These are phyloP conservation scores for Apiospora aurea DNA, from an alignment of 2,329 filamentous ascomycete genomes.

Conservation along the genomic window DNA sequence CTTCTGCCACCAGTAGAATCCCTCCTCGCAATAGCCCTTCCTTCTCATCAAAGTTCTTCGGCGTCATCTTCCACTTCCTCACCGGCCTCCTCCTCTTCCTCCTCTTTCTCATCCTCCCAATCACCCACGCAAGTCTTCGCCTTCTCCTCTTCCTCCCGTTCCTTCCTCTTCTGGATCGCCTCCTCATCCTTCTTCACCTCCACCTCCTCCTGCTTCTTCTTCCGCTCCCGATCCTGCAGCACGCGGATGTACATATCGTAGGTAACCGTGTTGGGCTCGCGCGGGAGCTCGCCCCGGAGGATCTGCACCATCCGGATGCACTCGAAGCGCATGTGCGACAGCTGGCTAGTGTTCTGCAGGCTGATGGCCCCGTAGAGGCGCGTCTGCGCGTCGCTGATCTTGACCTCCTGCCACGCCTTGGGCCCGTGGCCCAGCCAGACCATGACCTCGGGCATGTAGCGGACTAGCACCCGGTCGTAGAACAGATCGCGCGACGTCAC, in stretches of 20 bases:
- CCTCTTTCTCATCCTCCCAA: neutral
- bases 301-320: neutral
- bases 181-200: neutral
- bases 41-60: neutral
- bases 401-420: neutral
- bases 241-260: neutral
- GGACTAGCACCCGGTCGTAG: neutral
- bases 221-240: neutral
- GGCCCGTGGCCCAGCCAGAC: neutral
- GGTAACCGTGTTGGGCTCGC: neutral
- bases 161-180: neutral
- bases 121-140: neutral
- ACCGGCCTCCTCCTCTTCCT: neutral
- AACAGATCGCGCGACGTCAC: neutral
- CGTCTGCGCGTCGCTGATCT: neutral
- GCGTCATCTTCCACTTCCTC: neutral
- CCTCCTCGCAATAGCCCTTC: too few relatives aligned
- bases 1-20: too few relatives aligned
- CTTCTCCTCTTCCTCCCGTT: neutral
- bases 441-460: slow-evolving; percentile 2
- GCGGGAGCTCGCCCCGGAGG: neutral
- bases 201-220: neutral
- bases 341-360: neutral
- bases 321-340: neutral
- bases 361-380: neutral